Evolutionary conservation across 2,329 filamentous ascomycete species (phyloP), one percentile per base, ranked within the genome.

Genomic region (Epicoccum nigrum): DNA sequence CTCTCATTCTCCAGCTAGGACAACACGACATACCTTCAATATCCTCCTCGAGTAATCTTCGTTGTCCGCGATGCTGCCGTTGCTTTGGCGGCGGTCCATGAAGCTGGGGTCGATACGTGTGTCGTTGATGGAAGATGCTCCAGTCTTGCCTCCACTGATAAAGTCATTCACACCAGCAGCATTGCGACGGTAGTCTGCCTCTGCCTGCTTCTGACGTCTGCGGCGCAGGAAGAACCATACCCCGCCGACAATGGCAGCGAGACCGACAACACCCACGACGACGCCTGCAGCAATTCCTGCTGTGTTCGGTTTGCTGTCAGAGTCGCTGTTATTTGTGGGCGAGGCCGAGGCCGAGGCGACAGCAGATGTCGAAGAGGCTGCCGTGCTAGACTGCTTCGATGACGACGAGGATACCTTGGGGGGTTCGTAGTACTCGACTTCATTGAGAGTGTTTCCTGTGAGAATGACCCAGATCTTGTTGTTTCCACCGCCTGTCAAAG

Each of bases 31-130:
- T 83, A 96, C 93, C 86, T 95, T 90, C 70, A 97, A 83, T 75
- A 97, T 97, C 77, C 90, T 89, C 77, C 93, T 86, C 57, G 93
- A 97, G 78, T 96, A 97, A 74, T 97, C 93, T 76, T 96, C 86
- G 76, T 97, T 95, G 74, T 97, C 93, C 44, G 92, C 93, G 74
- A 97, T 97, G 75, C 92, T 97, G 63, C 93, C 93, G 68, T 94
- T 90, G 76, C 93, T 97, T 78, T 93, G 83, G 74, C 92, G 85
- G 69, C 91, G 83, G 51, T 88, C 87, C 82, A 95, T 87, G 59
- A 92, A 84, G 49, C 81, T 86, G 7, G 92, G 91, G 60, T 97
- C 93, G 50, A 97, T 85, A 47, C 93, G 86, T 33, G 89, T 87
- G 70, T 97, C 93, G 12, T 85, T 85, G 76, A 90, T 87, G 8